Percentiles rank a stretch among this genome's conserved stretches.
These are phyloP conservation scores for Phytophthora pseudosyringae DNA, from an alignment of 352 stramenopile species.

Conservation along the genomic window DNA sequence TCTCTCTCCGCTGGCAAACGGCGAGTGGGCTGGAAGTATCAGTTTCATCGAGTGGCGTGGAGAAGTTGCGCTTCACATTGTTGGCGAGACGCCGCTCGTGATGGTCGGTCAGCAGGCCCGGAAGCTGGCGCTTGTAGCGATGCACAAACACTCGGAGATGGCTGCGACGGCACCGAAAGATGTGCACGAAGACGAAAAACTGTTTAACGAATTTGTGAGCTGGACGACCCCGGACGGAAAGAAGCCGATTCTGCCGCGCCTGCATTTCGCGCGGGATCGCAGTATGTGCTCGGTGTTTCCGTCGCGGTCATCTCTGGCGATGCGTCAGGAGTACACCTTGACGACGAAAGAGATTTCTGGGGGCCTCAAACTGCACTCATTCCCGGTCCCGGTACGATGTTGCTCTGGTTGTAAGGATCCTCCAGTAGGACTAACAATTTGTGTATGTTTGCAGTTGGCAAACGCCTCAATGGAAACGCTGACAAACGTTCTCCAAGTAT, in stretches of 20 bases:
- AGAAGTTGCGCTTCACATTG: slow-evolving; percentile 79
- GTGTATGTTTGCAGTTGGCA: slow-evolving; percentile 42
- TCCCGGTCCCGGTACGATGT: slow-evolving; percentile 73
- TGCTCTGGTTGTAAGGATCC: background rate
- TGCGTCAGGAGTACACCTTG: slow-evolving; percentile 83
- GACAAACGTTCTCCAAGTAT: slow-evolving; percentile 77
- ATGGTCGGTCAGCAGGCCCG: slow-evolving; percentile 82
- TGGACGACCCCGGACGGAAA: slow-evolving; percentile 67
- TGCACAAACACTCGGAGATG: slow-evolving; percentile 53
- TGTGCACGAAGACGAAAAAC: slow-evolving; percentile 72
- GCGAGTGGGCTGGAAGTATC: slow-evolving; percentile 80
- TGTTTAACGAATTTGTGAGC: slow-evolving; percentile 88
- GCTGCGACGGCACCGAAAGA: slow-evolving; percentile 35
- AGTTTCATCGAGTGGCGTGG: slow-evolving; percentile 88
- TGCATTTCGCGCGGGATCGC: slow-evolving; percentile 79
- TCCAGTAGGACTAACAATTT: slow-evolving; percentile 13
- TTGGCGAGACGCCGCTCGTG: slow-evolving; percentile 76
- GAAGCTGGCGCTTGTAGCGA: slow-evolving; percentile 74
- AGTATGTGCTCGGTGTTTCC: slow-evolving; percentile 78
- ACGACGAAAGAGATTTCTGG: slow-evolving; percentile 89
- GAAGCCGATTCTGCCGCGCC: slow-evolving; percentile 71
- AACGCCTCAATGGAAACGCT: slow-evolving; percentile 72
- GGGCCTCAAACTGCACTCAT: slow-evolving; percentile 77
- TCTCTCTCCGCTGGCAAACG: slow-evolving; percentile 55
- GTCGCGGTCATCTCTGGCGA: slow-evolving; percentile 48